phyloP scores from a whole-genome alignment of 805 yeast species.

The Starmerella potacharoeniae region DNA sequence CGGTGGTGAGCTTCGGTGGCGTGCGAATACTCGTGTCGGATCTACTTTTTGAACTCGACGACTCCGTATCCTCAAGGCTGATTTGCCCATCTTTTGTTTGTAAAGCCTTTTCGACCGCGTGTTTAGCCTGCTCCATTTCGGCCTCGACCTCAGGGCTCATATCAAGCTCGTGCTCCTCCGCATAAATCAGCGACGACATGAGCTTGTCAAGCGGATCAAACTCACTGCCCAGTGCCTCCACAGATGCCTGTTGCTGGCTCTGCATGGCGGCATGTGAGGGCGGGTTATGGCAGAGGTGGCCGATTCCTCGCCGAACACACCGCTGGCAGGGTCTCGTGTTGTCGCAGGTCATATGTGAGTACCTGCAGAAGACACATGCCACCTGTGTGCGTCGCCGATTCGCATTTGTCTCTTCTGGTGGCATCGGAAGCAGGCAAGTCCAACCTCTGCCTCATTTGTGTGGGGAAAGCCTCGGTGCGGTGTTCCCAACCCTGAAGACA shows the following conservation, averaged over 20 bases:
- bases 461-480: slow-evolving; percentile 6
- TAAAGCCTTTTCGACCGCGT: neutral
- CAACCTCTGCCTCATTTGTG: neutral
- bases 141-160: neutral
- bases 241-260: neutral
- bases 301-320: neutral
- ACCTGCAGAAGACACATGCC: slow-evolving; percentile 2
- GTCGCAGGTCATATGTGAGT: slow-evolving; percentile 3
- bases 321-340: neutral
- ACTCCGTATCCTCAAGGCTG: neutral
- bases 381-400: slow-evolving; percentile 1
- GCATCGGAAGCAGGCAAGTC: neutral
- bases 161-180: neutral
- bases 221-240: neutral
- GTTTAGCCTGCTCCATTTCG: neutral
- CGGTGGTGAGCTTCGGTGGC: neutral
- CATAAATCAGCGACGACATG: neutral
- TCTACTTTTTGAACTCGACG: neutral
- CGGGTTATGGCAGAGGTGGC: slow-evolving; percentile 3
- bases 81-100: neutral
- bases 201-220: neutral
- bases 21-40: neutral
- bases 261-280: slow-evolving; percentile 4
- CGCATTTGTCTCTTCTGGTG: neutral
- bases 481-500: neutral